A percentile compares a stretch with the other conserved stretches of the same genome.
Evolutionary conservation across 2,329 filamentous ascomycete genomes (phyloP).

Genomic region (Ophidiomyces ophidiicola): DNA sequence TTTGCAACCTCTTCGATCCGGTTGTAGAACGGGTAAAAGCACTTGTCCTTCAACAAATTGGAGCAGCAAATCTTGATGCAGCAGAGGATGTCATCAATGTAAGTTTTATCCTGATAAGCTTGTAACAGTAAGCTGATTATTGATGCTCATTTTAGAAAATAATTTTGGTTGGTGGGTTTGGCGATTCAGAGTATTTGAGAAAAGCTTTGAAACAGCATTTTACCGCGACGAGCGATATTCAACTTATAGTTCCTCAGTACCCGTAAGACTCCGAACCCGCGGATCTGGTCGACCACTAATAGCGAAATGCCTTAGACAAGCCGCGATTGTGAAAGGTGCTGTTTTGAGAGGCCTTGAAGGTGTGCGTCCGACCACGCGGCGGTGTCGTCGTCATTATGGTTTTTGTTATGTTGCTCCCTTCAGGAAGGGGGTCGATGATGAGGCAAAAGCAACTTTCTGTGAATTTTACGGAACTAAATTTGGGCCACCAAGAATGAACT

Average conservation of each 20-base stretch:
- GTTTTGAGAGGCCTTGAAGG: conserved; percentile 10
- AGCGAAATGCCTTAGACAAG: conserved; percentile 4
- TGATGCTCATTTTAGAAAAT: conserved; percentile 11
- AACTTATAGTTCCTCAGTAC: conserved; percentile 3
- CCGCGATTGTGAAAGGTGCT: conserved; percentile 11
- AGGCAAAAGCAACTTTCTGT: background rate
- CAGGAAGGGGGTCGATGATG: conserved; percentile 5
- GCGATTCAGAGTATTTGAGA: conserved; percentile 14
- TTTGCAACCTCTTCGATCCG: conserved; percentile 12
- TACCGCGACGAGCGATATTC: background rate
- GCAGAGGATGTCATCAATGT: conserved; percentile 12
- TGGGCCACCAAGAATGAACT: conserved; percentile 2
- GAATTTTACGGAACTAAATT: background rate
- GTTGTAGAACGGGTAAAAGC: conserved; percentile 10
- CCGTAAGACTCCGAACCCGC: background rate
- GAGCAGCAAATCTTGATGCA: conserved; percentile 8
- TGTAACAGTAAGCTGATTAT: background rate
- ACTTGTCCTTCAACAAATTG: conserved; percentile 11
- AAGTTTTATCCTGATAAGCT: background rate
- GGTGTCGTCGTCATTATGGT: conserved; percentile 12
- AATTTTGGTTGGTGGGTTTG: conserved; percentile 15
- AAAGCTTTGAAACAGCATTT: conserved; percentile 7
- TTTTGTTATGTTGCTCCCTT: conserved; percentile 1
- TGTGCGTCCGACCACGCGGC: conserved; percentile 2
- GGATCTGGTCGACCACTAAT: background rate